Percentiles rank a stretch among this genome's conserved stretches.
Conservation (phyloP, 345 rosid genomes). For the Dovyalis caffra region DNA sequence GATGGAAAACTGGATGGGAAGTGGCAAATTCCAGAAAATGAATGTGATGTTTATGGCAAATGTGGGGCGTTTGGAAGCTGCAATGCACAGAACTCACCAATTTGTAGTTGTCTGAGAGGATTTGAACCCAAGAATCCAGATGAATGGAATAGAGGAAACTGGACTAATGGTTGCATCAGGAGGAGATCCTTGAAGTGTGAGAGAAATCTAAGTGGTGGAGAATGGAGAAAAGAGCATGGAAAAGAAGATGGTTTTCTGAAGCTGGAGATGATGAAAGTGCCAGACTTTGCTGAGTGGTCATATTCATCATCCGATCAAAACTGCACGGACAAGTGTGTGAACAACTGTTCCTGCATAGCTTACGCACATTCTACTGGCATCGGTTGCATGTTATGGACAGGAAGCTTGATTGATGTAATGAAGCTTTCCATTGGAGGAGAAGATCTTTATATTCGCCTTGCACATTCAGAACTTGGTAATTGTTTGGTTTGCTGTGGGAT, state of each 20-base stretch:
- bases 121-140: conserved; percentile 36
- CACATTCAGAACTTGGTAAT: conserved; percentile 44
- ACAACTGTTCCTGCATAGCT: conserved; percentile 53
- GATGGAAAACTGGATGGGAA: too few species aligned
- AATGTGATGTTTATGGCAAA: conserved; percentile 38
- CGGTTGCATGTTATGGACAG: conserved; percentile 51
- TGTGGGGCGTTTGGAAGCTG: conserved; percentile 49
- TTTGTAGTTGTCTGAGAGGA: conserved; percentile 52
- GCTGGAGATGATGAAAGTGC: conserved; percentile 37
- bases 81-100: conserved; percentile 5
- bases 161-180: conserved; percentile 48
- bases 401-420: conserved; percentile 39
- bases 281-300: conserved; percentile 28
- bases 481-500: too few species aligned
- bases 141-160: conserved; percentile 41
- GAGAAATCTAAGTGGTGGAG: too few species aligned
- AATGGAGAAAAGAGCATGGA: conserved; percentile 24
- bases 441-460: conserved; percentile 43
- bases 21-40: conserved; percentile 21
- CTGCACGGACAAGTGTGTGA: conserved; percentile 39
- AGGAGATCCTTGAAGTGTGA: conserved; percentile 19
- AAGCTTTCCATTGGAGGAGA: conserved; percentile 29
- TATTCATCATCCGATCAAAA: conserved; percentile 7
- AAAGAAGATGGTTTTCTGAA: conserved; percentile 41
- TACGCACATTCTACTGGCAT: conserved; percentile 40